Evolutionary conservation across 2,329 filamentous ascomycete species (phyloP).

Genomic region (Peltaster fructicola): DNA sequence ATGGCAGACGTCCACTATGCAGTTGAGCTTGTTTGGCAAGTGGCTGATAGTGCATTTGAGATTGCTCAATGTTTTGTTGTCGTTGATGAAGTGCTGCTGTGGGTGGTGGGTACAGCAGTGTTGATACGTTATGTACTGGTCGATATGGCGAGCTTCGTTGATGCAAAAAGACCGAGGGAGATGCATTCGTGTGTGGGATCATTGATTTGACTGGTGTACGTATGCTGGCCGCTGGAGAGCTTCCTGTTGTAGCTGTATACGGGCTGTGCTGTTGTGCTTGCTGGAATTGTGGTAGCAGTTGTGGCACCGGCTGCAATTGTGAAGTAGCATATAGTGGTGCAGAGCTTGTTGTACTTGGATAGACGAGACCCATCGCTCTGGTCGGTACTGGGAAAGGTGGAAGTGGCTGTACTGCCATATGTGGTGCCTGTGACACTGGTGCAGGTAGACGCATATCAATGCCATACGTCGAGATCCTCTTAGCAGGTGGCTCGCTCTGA

Average conservation of each 20-base stretch:
- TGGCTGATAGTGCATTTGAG: constrained; percentile 35
- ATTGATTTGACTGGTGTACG: constrained; percentile 37
- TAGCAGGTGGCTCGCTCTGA: constrained; percentile 37
- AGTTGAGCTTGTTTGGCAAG: constrained; percentile 28
- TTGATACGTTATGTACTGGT: constrained; percentile 75
- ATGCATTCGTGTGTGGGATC: constrained; percentile 43
- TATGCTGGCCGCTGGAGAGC: constrained; percentile 54
- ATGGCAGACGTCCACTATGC: constrained; percentile 27
- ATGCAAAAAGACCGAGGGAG: constrained; percentile 72
- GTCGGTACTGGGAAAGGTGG: constrained; percentile 45
- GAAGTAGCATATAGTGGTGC: no score
- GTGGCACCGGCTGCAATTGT: constrained; percentile 8
- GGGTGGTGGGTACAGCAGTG: constrained; percentile 74
- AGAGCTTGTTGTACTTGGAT: constrained; percentile 42
- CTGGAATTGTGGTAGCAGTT: constrained; percentile 15
- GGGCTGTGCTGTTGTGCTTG: constrained; percentile 34
- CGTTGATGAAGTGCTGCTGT: constrained; percentile 53
- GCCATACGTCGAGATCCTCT: constrained; percentile 32
- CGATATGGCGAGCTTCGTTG: constrained; percentile 86
- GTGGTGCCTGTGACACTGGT: no score
- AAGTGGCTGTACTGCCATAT: no score
- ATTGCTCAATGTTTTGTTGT: constrained; percentile 24
- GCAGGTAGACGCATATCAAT: no score
- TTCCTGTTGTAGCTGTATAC: constrained; percentile 34
- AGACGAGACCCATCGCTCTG: constrained; percentile 56